Base-by-base conservation (phyloP, 1,284 basidiomycete species). In the Apiotrichum sp. region DNA sequence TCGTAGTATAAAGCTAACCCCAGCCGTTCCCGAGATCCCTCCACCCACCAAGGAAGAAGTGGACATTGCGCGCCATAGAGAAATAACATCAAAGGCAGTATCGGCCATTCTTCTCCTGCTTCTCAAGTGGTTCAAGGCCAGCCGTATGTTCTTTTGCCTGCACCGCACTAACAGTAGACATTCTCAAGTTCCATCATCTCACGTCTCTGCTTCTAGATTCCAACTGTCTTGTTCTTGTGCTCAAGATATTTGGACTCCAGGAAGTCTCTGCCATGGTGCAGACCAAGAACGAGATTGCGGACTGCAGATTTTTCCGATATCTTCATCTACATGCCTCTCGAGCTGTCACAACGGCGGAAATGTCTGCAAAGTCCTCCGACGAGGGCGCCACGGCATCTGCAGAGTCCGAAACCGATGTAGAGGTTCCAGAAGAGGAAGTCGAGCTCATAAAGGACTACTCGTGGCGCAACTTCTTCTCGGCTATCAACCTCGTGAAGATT, bases 91-190 rank as follows among this genome's bases (percentile, higher is more conserved):
- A 6, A 98, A 99, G 76, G 93, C 92, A 0, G 89, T 98, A 6
- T 97, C 93, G 16, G 93, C 93, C 1, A 96, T 98, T 61, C 74
- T 99, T 14, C 78, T 98, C 1, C 77, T 98, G 41, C 84, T 88
- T 2, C 76, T 98, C 62, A 97, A 97, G 72, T 99, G 96, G 96
- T 97, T 98, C 82, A 98, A 98, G 76, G 89, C 89, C 36, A 96
- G 92, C 50, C 93, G 92, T 93, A 64, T 73, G 87, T 81, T n/a
- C 9, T 16, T 4, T 7, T 4, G 10, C 14, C 7, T 10, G 10
- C 1, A 1, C 35, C 3, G 2, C 3, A 5, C 31, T 44, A n/a
- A 58, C 49, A 6, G 29, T 65, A 93, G 91, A 98, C 77, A 86
- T 88, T 35, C 93, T 99, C 87, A 98, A 98, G 73, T 98, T 97